Conservation (phyloP, 164 flowering plant species). For the Magnolia changhungtana region DNA sequence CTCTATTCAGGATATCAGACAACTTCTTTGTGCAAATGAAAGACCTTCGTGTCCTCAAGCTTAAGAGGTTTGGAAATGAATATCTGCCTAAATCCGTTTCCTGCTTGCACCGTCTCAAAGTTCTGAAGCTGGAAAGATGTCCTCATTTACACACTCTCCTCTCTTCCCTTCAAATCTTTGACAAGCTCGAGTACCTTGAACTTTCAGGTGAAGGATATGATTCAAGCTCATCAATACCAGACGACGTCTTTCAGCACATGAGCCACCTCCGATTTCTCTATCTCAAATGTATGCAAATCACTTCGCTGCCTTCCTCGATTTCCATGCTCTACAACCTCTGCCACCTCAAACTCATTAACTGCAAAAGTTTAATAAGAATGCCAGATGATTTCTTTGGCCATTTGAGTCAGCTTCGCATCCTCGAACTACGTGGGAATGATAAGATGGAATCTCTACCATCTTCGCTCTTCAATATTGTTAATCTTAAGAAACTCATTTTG, state of each 20-base stretch:
- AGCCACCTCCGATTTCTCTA: not conserved
- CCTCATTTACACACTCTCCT: not conserved
- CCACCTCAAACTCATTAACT: not conserved
- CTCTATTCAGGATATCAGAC: not conserved
- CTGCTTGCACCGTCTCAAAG: not conserved
- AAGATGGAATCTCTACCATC: not conserved
- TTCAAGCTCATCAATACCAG: not conserved
- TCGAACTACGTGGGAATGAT: not conserved
- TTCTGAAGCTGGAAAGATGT: not conserved
- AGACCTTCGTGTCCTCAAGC: not conserved
- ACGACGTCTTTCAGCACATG: not conserved
- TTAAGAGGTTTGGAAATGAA: not conserved
- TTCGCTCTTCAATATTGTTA: not conserved
- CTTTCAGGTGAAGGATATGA: not conserved
- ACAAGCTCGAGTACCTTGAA: not conserved
- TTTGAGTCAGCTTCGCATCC: not conserved
- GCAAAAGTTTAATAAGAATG: not conserved
- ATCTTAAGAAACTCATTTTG: not conserved
- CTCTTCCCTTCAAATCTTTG: not conserved
- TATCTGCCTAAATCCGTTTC: not conserved
- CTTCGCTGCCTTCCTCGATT: not conserved
- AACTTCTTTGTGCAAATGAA: not conserved
- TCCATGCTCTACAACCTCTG: not conserved
- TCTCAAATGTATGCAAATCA: not conserved
- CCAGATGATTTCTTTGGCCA: not conserved